phyloP scores from a whole-genome alignment of 2,329 filamentous ascomycete genomes.

The Diaporthe sp. region DNA sequence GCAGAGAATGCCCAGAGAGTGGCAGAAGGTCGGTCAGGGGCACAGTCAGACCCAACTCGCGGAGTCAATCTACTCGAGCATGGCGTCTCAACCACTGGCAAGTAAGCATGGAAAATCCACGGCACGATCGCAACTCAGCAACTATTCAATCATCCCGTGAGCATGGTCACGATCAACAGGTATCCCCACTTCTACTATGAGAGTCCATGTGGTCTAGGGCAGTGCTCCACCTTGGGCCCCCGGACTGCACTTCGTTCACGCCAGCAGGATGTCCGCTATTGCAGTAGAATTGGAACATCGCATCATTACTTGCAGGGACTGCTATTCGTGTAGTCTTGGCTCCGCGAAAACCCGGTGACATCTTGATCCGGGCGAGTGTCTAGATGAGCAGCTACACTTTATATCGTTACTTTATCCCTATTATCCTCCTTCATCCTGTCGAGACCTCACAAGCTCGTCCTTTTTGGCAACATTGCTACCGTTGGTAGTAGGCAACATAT shows the following conservation, averaged over 20 bases:
- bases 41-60: not conserved
- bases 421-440: not conserved
- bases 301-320: not conserved
- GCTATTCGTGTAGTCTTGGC: not conserved
- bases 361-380: not conserved
- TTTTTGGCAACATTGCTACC: not conserved
- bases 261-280: no score
- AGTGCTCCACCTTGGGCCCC: not conserved
- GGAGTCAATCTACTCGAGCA: not conserved
- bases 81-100: not conserved
- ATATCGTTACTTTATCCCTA: not conserved
- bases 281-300: not conserved
- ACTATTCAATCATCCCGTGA: not conserved
- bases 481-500: not conserved
- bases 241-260: not conserved
- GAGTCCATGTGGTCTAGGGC: no score
- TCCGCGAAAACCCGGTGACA: not conserved
- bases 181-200: not conserved
- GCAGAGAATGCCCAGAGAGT: not conserved
- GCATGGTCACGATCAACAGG: not conserved
- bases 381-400: not conserved
- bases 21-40: no score
- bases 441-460: not conserved
- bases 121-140: not conserved
- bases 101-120: not conserved